These are phyloP conservation scores for Trypanosoma platydactyli DNA, from an alignment of 208 protist genomes.

Conservation along the genomic window DNA sequence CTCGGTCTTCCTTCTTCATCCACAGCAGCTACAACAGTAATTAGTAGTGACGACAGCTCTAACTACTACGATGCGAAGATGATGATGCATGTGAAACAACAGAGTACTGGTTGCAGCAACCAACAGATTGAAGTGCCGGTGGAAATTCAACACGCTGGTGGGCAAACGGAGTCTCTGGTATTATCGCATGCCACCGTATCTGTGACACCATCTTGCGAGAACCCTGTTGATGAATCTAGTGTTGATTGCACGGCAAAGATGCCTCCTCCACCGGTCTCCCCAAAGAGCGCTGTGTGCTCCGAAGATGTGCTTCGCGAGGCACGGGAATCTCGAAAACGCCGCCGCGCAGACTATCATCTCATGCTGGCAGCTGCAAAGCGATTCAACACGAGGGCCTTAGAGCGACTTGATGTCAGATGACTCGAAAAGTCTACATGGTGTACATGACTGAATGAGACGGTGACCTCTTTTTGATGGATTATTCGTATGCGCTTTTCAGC, in stretches of 20 bases:
- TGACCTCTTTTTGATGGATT: too few relatives aligned
- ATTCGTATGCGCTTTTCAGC: too few relatives aligned
- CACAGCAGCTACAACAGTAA: neutral
- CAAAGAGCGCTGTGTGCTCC: neutral
- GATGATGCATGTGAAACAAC: constrained; percentile 18
- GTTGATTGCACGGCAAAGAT: neutral
- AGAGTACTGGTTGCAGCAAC: neutral
- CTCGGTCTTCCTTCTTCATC: neutral
- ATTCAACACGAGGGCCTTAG: constrained; percentile 35
- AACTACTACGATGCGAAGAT: constrained; percentile 36
- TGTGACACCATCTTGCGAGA: neutral
- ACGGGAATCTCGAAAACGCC: constrained; percentile 32
- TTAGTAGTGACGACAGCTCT: neutral
- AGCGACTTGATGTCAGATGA: constrained; percentile 4
- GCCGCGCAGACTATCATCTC: constrained; percentile 30
- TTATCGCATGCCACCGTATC: neutral
- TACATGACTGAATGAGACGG: neutral
- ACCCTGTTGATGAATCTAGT: neutral
- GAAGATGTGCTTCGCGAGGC: constrained; percentile 32
- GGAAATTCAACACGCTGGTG: neutral
- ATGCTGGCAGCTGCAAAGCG: constrained; percentile 37
- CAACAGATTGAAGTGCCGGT: neutral
- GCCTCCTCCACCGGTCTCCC: neutral
- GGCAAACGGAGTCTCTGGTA: neutral
- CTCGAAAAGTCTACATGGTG: neutral